Base-by-base conservation (phyloP, 2,329 filamentous ascomycete genomes). In the Diaporthe batatas region DNA sequence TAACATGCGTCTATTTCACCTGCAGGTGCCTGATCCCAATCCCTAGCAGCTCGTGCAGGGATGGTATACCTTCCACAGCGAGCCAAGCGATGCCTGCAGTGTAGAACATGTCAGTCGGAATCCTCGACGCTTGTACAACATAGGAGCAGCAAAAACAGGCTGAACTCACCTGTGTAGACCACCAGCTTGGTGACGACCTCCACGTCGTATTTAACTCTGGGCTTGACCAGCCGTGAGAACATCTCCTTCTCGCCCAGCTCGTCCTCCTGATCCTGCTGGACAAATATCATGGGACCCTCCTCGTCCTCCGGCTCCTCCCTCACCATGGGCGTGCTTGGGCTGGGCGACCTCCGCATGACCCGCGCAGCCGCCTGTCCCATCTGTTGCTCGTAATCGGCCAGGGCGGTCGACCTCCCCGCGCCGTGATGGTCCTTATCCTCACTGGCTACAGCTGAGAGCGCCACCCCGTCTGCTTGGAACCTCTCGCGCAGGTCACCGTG, bases 131-230 rank as follows among this genome's bases (percentile, higher is more conserved):
- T 12, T 18, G 59, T 68, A 70, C 71, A 62, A 53, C 47, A 34
- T 64, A 29, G 36, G 18, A 49, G 29, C 14, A 2, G 39, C 25
- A 59, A 25, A 8, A 21, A 23, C 62, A 36, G 2, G 23, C 32
- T 16, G 55, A 21, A 84, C 91, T 82, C 84, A 94, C 96, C 96
- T 73, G 93, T 89, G 84, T 99, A 99, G 32, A 99, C 94, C 78
- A 99, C 93, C 74, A 99, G 83, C 84, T 98, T 98, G 6, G 96
- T 98, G 49, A 99, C 93, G 51, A 99, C 96, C 82, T 99, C 96
- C n/a, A 98, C 96, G 83, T 99, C 96, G 79, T 98, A 99, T 77
- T 95, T 88, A 73, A 98, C 95, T 76, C 96, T 91, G 64, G 96
- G 95, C 83, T 93, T 94, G 75, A 95, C 92, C 71, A 98, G 87